Evolutionary conservation across 495 filamentous ascomycete species (phyloP).

Genomic region (Annulohypoxylon maeteangense): DNA sequence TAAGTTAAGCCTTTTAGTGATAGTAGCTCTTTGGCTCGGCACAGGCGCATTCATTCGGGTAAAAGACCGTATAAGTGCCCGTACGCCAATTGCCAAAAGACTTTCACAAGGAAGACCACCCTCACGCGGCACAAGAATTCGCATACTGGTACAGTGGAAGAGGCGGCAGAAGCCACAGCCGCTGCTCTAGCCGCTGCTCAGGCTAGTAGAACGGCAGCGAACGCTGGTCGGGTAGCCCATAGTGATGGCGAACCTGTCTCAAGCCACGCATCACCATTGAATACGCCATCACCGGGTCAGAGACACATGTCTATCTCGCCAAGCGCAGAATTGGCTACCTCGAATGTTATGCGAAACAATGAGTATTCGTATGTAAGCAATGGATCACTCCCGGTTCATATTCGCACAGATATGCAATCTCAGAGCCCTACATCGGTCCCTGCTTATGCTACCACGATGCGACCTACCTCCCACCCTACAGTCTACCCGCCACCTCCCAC

Average conservation of each 20-base stretch:
- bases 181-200: constrained; percentile 65
- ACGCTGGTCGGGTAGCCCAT: constrained; percentile 54
- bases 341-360: constrained; percentile 77
- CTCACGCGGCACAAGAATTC: constrained; percentile 96
- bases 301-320: constrained; percentile 83
- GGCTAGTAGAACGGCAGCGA: constrained; percentile 61
- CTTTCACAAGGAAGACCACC: constrained; percentile 94
- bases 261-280: constrained; percentile 81
- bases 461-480: constrained; percentile 79
- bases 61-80: constrained; percentile 98
- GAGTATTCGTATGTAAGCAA: constrained; percentile 76
- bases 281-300: constrained; percentile 87
- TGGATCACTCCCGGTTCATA: constrained; percentile 80
- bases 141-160: constrained; percentile 94
- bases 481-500: constrained; percentile 84
- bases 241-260: constrained; percentile 85
- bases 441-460: constrained; percentile 67
- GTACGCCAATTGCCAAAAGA: constrained; percentile 98
- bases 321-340: constrained; percentile 74
- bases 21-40: constrained; percentile 92
- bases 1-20: constrained; percentile 94
- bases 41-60: constrained; percentile 94
- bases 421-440: constrained; percentile 72
- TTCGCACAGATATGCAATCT: constrained; percentile 82
- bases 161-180: constrained; percentile 88